Evolutionary conservation across 495 filamentous ascomycete genomes (phyloP), one percentile per base, ranked within the genome.

Genomic region (Aspergillus affinis): DNA sequence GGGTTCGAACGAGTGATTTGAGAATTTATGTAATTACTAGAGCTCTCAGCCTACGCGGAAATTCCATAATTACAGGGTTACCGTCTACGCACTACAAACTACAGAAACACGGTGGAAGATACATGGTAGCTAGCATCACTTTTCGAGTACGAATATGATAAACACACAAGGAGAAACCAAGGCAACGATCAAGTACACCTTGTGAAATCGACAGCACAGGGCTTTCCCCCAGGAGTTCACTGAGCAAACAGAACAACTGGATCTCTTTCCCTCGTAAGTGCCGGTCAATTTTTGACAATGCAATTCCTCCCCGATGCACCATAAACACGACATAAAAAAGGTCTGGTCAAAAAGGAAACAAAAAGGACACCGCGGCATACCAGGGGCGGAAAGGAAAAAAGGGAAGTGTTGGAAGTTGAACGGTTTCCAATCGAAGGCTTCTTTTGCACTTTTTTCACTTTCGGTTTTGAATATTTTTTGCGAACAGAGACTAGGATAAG

Each of bases 181-280:
- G 78, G 74, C 70, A 81, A 85, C 85, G 78, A 68, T 85, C 71
- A 88, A 83, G 83, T 84, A 73, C 79, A 82, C 75, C 84, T 84
- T 72, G 75, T 76, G 60, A 71, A 77, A 78, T 78, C 77, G 76
- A 78, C 77, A 83, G 84, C 85, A 91, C 91, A 96, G 90, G 92
- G 92, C 92, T 90, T 96, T 96, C 92, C 90, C 90, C 88, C 84
- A 80, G 77, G 73, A 72, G 68, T 61, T 73, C 72, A 72, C 70
- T 66, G 71, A 67, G 53, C 66, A 18, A 65, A 69, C 62, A 65
- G 68, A 74, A 66, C 74, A 75, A 78, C 81, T 76, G 81, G 77
- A 85, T 94, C 90, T 96, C 92, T 96, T 96, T 96, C 92, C 92
- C 90, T 96, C 92, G 88, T 96, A 81, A 94, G 91, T 84, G 85